These are phyloP conservation scores for Verticillium albo-atrum DNA, from an alignment of 2,329 filamentous ascomycete genomes.

Conservation along the genomic window DNA sequence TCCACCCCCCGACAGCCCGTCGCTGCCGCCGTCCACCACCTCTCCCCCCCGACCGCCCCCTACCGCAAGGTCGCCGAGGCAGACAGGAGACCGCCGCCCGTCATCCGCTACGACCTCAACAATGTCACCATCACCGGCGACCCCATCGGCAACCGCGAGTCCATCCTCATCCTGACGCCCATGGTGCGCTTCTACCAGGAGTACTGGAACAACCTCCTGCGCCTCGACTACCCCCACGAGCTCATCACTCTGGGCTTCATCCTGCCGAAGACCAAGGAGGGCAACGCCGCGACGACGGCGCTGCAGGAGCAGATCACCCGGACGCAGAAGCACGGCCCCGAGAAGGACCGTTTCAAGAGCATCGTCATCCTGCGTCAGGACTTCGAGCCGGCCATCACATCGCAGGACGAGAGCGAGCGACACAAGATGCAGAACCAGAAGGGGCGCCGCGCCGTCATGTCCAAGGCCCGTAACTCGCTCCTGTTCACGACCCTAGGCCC, in stretches of 20 bases:
- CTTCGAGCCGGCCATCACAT: constrained; percentile 75
- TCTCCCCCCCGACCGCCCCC: constrained; percentile 37
- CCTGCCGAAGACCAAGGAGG: constrained; percentile 87
- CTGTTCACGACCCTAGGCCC: constrained; percentile 93
- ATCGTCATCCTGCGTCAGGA: constrained; percentile 95
- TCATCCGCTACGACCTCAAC: constrained; percentile 92
- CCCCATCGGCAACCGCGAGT: constrained; percentile 76
- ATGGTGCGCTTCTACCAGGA: constrained; percentile 88
- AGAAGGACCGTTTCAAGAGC: constrained; percentile 81
- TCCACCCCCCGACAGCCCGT: constrained; percentile 43
- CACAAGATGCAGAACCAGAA: constrained; percentile 94
- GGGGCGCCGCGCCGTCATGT: constrained; percentile 80
- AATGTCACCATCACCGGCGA: constrained; percentile 79
- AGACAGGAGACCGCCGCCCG: constrained; percentile 67
- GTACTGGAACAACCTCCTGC: constrained; percentile 92
- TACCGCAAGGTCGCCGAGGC: constrained; percentile 45
- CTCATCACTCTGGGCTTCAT: constrained; percentile 96
- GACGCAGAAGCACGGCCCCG: constrained; percentile 72
- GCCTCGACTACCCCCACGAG: constrained; percentile 84
- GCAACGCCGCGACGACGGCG: constrained; percentile 77
- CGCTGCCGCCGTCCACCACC: constrained; percentile 37
- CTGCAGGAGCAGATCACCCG: constrained; percentile 81
- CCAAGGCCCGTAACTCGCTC: constrained; percentile 86
- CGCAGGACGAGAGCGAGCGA: constrained; percentile 81
- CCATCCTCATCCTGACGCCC: constrained; percentile 86